phyloP scores from a whole-genome alignment of 495 filamentous ascomycete species.

The Podospora didyma region DNA sequence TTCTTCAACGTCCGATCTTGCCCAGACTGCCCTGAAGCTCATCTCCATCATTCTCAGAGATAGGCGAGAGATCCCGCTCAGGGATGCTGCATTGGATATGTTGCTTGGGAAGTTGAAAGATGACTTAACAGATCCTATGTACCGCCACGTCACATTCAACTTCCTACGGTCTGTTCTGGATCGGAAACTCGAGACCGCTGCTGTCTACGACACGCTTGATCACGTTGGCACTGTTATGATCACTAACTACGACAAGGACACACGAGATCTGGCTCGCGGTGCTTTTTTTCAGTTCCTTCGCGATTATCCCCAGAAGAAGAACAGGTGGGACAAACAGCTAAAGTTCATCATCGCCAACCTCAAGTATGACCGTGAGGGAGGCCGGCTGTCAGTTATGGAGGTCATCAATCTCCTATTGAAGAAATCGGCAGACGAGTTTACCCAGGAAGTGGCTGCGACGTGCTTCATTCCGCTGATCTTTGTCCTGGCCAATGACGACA shows the following conservation, averaged over 20 bases:
- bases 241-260: conserved; percentile 82
- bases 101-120: conserved; percentile 77
- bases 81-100: conserved; percentile 78
- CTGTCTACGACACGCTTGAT: conserved; percentile 88
- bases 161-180: conserved; percentile 84
- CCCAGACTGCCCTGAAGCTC: conserved; percentile 83
- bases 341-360: conserved; percentile 86
- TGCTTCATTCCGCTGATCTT: conserved; percentile 87
- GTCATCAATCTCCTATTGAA: conserved; percentile 75
- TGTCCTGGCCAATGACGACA: conserved; percentile 82
- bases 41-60: conserved; percentile 82
- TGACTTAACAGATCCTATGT: conserved; percentile 89
- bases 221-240: conserved; percentile 91
- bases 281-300: conserved; percentile 91
- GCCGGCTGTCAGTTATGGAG: conserved; percentile 88
- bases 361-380: conserved; percentile 81
- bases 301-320: conserved; percentile 89
- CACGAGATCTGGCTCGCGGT: conserved; percentile 80
- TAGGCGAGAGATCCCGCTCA: conserved; percentile 64
- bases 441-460: conserved; percentile 73
- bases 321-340: conserved; percentile 82
- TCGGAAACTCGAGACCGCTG: conserved; percentile 76
- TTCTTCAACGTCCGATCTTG: conserved; percentile 72
- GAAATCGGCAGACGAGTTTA: conserved; percentile 73
- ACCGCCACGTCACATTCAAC: conserved; percentile 87